Percentiles rank a stretch among this genome's conserved stretches.
phyloP scores from a whole-genome alignment of 2,329 filamentous ascomycete genomes.

The Hymenoscyphus salicellus region DNA sequence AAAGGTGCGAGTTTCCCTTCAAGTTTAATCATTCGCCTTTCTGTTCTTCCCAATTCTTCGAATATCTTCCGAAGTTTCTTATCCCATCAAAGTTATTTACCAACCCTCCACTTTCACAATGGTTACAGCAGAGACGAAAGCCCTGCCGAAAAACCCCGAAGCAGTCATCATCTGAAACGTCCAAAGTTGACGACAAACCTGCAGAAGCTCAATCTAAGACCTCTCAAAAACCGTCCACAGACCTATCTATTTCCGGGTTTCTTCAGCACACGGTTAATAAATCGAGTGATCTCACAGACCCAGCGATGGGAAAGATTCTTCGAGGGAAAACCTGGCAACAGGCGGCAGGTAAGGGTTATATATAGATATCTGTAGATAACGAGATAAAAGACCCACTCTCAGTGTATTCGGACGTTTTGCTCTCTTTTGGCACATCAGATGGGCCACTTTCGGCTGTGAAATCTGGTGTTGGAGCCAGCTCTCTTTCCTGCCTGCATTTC shows the following conservation, averaged over 20 bases:
- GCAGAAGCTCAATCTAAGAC: neutral
- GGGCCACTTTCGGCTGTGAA: no score
- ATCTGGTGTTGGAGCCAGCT: no score
- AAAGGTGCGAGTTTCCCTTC: constrained; percentile 1
- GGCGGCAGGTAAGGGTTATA: neutral
- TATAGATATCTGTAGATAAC: no score
- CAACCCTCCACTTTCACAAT: constrained; percentile 5
- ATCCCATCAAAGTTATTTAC: constrained; percentile 6
- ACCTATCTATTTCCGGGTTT: neutral
- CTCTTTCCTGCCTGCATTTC: no score
- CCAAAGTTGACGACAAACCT: neutral
- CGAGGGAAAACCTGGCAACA: neutral
- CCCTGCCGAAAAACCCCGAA: neutral
- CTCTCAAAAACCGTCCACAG: neutral
- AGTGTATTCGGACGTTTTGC: no score
- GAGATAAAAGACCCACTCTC: no score
- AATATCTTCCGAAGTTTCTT: constrained; percentile 4
- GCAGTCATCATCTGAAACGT: neutral
- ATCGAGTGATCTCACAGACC: neutral
- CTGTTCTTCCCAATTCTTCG: neutral
- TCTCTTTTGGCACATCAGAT: no score
- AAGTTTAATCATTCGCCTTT: neutral
- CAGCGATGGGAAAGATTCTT: neutral
- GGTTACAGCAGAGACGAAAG: constrained; percentile 5
- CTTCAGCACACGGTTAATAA: neutral